Percentiles rank a stretch among this genome's conserved stretches.
Evolutionary conservation across 208 protist genomes (phyloP).

Genomic region (Kentomonas sorsogonicus): DNA sequence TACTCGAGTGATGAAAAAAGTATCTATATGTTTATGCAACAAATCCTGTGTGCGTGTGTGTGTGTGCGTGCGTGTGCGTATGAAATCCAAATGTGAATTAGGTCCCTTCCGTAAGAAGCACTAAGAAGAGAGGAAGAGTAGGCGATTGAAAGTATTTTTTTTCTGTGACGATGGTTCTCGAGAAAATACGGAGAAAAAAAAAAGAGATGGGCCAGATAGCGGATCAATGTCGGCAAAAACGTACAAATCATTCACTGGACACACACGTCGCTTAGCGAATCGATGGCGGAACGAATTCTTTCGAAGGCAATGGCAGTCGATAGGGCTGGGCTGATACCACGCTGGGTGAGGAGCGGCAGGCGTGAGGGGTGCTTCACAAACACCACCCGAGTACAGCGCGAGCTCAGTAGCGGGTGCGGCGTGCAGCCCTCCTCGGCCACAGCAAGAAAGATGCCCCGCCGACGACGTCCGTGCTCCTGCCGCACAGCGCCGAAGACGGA

Average conservation of each 20-base stretch:
- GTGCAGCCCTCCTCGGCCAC: slow-evolving; percentile 64
- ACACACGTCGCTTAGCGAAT: neutral
- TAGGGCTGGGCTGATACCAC: slow-evolving; percentile 62
- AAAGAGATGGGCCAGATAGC: neutral
- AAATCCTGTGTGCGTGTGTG: too few relatives aligned
- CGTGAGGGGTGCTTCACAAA: slow-evolving; percentile 35
- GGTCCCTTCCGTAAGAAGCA: too few relatives aligned
- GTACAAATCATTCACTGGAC: neutral
- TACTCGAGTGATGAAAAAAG: neutral
- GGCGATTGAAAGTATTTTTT: neutral
- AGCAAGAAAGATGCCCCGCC: slow-evolving; percentile 55
- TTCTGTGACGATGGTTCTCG: neutral
- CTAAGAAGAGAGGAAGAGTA: neutral
- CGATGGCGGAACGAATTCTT: slow-evolving; percentile 34
- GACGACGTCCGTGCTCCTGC: slow-evolving; percentile 14
- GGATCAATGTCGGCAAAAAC: neutral
- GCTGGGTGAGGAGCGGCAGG: slow-evolving; percentile 32
- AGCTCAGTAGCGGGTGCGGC: slow-evolving; percentile 30
- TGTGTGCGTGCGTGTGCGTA: too few relatives aligned
- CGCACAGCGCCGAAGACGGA: slow-evolving; percentile 23
- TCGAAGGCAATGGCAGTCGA: slow-evolving; percentile 61
- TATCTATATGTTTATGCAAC: too few relatives aligned
- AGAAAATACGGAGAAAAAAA: neutral
- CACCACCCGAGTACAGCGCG: slow-evolving; percentile 23
- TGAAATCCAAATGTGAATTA: too few relatives aligned